phyloP scores from a whole-genome alignment of 2,329 filamentous ascomycete genomes.

The Aspergillus sp. region DNA sequence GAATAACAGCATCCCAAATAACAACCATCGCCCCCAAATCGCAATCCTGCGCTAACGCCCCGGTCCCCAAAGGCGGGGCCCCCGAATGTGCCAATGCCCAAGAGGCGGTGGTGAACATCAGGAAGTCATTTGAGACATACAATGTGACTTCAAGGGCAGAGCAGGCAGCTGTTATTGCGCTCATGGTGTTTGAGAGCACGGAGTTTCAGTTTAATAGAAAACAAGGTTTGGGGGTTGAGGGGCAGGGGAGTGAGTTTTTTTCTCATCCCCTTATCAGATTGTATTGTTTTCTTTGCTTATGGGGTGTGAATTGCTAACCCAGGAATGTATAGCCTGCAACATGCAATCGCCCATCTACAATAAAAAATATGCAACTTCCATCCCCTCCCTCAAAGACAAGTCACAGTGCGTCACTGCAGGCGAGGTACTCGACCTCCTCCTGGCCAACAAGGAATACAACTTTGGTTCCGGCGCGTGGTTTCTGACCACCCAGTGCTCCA shows the following conservation, averaged over 20 bases:
- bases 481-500: constrained; percentile 46
- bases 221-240: constrained; percentile 45
- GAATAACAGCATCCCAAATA: constrained; percentile 23
- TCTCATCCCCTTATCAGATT: no score
- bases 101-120: constrained; percentile 52
- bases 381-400: constrained; percentile 36
- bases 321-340: constrained; percentile 41
- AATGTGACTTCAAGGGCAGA: constrained; percentile 47
- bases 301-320: background rate
- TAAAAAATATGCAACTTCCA: constrained; percentile 44
- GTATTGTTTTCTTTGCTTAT: background rate
- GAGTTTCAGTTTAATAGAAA: constrained; percentile 66
- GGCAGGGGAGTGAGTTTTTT: constrained; percentile 52
- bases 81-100: constrained; percentile 58
- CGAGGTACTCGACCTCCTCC: constrained; percentile 44
- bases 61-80: constrained; percentile 20
- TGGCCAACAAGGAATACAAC: constrained; percentile 40
- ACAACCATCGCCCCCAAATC: constrained; percentile 50
- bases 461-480: constrained; percentile 58
- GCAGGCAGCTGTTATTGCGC: constrained; percentile 60
- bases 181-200: constrained; percentile 63
- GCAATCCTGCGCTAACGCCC: constrained; percentile 42
- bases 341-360: constrained; percentile 56
- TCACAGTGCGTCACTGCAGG: constrained; percentile 30
- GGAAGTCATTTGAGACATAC: constrained; percentile 51